Evolutionary conservation across 768 basidiomycete genomes (phyloP), one percentile per base, ranked within the genome.

Genomic region (Leccinum broughii): DNA sequence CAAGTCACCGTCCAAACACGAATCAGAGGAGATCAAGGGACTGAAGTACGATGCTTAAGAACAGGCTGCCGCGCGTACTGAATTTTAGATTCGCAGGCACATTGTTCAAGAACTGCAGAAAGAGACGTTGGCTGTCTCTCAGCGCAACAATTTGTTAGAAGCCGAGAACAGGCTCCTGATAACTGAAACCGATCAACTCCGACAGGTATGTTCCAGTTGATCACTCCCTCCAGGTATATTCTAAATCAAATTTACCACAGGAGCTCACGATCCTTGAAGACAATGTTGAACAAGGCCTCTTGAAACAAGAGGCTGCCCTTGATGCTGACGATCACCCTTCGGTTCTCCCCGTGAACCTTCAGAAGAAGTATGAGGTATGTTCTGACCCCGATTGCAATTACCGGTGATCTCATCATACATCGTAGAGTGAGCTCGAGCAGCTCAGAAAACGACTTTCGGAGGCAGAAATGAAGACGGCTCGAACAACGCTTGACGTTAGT

Each of bases 61-160:
- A 35, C 46, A 39, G 14, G n/a, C 22, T 28, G 13, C 32, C 48
- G 10, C 6, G 7, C 35, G 17, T 56, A 55, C 44, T 69, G 51
- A 62, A 17, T 53, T 20, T 20, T 13, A 26, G 10, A 15, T 54
- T 55, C 17, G 1, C 61, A 92, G 91, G 74, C 88, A 93, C 67
- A 92, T 97, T 66, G 85, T 97, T 22, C 89, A 92, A 69, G 90
- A 94, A 66, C 79, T 97, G 44, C 90, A 92, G 68, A 89, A 90
- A 66, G 95, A 97, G 74, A 91, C 85, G 66, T 69, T 84, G 3
- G 76, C 80, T 26, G 71, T 82, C 1, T 74, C 81, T 7, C 88
- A 92, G 61, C 83, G 83, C 61, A 85, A 85, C 70, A 86, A 88
- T 66, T 70, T 87, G n/a, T 70, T 95, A 48, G 86, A 88, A 70